phyloP scores from a whole-genome alignment of 2,329 filamentous ascomycete species.

The Diaporthe helianthi region DNA sequence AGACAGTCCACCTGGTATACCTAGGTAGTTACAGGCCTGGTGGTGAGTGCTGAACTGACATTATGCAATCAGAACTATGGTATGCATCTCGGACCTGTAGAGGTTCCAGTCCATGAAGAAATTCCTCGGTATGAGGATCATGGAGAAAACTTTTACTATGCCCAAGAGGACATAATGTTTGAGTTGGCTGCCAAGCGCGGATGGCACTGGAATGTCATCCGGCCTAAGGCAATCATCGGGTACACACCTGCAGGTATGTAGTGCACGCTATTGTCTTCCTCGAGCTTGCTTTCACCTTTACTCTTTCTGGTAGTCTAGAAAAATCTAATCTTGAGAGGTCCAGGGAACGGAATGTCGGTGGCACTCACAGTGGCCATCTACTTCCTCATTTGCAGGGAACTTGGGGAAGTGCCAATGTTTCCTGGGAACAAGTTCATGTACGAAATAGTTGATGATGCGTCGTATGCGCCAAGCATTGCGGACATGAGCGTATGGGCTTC shows the following conservation, averaged over 20 bases:
- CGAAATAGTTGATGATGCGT: slow-evolving; percentile 41
- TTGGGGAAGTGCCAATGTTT: slow-evolving; percentile 36
- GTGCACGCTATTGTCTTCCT: not conserved
- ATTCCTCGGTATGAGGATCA: slow-evolving; percentile 48
- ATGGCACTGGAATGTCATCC: slow-evolving; percentile 42
- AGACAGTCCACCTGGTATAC: too few relatives aligned
- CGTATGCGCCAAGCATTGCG: slow-evolving; percentile 41
- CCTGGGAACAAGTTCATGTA: slow-evolving; percentile 42
- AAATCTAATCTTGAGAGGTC: not conserved
- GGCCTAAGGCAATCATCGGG: slow-evolving; percentile 41
- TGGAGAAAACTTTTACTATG: slow-evolving; percentile 56
- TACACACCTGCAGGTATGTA: slow-evolving; percentile 40
- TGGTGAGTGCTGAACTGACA: slow-evolving; percentile 39
- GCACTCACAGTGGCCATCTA: slow-evolving; percentile 41
- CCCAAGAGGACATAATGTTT: slow-evolving; percentile 50
- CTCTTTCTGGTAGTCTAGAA: too few relatives aligned
- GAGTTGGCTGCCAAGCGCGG: slow-evolving; percentile 30
- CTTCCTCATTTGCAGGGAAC: slow-evolving; percentile 40
- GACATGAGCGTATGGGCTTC: slow-evolving; percentile 41
- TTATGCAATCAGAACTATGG: slow-evolving; percentile 52
- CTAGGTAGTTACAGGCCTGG: too few relatives aligned
- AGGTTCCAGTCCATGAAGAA: slow-evolving; percentile 52
- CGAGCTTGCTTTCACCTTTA: not conserved
- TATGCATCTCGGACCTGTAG: slow-evolving; percentile 52
- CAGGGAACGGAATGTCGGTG: slow-evolving; percentile 42